Evolutionary conservation across 306 rosid genomes (phyloP).

Genomic region (Quercus ilex): DNA sequence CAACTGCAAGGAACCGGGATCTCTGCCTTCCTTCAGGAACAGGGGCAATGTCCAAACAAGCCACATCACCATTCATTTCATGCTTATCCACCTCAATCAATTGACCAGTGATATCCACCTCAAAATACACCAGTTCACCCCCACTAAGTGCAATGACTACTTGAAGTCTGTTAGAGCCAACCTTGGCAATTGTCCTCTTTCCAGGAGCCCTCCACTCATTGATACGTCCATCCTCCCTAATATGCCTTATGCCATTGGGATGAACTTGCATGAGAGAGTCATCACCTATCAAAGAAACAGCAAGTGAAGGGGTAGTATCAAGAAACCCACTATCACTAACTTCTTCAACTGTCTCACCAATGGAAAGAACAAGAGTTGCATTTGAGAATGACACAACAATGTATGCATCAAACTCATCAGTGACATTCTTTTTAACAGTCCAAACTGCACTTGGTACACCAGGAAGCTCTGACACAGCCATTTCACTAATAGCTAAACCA

Average conservation of each 20-base stretch:
- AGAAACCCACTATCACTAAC: conserved; percentile 96
- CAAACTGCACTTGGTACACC: conserved; percentile 94
- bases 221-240: conserved; percentile 97
- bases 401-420: conserved; percentile 92
- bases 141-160: conserved; percentile 95
- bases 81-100: conserved; percentile 95
- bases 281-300: conserved; percentile 96
- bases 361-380: conserved; percentile 93
- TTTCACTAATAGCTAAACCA: conserved; percentile 96
- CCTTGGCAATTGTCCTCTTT: conserved; percentile 85
- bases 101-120: conserved; percentile 94
- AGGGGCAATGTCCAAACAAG: conserved; percentile 93
- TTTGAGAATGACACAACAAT: conserved; percentile 92
- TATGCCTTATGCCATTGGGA: conserved; percentile 97
- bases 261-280: conserved; percentile 99
- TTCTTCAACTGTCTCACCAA: conserved; percentile 99
- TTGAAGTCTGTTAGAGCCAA: conserved; percentile 90
- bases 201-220: conserved; percentile 99
- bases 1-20: conserved; percentile 95
- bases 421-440: conserved; percentile 93
- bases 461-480: conserved; percentile 99
- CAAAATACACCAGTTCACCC: conserved; percentile 94
- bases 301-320: conserved; percentile 89
- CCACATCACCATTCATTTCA: conserved; percentile 97
- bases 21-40: conserved; percentile 95